Base-by-base conservation (phyloP, 805 yeast species). In the Torulaspora microellipsoides region DNA sequence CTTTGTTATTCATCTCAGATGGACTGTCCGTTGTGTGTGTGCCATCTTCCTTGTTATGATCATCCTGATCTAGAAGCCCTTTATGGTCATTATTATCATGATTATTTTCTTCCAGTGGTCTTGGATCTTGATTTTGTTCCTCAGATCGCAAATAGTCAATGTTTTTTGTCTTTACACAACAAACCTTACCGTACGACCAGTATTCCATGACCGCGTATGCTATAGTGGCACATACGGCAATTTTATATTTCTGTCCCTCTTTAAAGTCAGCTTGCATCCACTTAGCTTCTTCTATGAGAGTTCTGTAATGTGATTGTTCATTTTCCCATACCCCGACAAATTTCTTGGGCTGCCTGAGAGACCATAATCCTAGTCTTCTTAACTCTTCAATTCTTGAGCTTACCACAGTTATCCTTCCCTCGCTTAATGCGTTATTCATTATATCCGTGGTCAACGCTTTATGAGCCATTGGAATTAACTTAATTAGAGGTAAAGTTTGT, bases 361-460 rank as follows among this genome's bases (percentile, higher is more conserved):
- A 83, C 98, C 99, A 93, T 55, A 85, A 81, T 2, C 86, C 85
- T 45, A 83, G 83, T 36, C 95, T 72, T 61, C 88, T 87, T 49
- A 93, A 71, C 61, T 91, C 98, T 58, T 91, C 98, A 36, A 93
- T 90, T 48, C 98, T 73, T 1, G 95, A 84, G 55, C 88, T 85
- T 14, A 88, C 80, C 9, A 89, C 96, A 0, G 95, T 86, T 2
- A 91, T 81, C 59, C 90, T 85, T 3, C 96, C 96, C 59, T 93
- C 99, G 11, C 87, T 76, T 28, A 90, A 68, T 0, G 95, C 86
- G 55, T 84, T 77, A 58, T 88, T 95, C 65, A 79, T 93, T 44
- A 85, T 79, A 40, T 87, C 91, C 0, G 98, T 85, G 27, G 89
- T 79, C 31, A 91, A 70, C 0, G 85, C 82, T 59, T 93, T 93